These are phyloP conservation scores for Sclerotiophoma versabilis DNA, from an alignment of 2,329 filamentous ascomycete genomes.

Conservation along the genomic window DNA sequence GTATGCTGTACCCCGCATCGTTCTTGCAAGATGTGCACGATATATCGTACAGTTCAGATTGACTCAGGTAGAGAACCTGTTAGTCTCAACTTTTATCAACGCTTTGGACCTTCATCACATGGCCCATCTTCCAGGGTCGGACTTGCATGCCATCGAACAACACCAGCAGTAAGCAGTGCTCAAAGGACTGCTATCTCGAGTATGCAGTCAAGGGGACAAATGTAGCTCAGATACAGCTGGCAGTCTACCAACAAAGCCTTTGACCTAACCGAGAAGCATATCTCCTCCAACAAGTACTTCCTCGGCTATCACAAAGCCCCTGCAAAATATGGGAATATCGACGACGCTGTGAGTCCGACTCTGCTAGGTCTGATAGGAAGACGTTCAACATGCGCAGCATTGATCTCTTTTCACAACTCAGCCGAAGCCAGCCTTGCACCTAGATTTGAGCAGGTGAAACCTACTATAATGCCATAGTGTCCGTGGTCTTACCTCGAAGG, in stretches of 20 bases:
- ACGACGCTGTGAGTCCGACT: conserved; percentile 31
- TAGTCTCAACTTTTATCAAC: too few relatives aligned
- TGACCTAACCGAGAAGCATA: conserved; percentile 52
- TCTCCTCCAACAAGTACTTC: conserved; percentile 17
- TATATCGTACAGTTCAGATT: too few relatives aligned
- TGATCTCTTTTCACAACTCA: too few relatives aligned
- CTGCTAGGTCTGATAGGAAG: too few relatives aligned
- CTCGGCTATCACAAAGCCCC: conserved; percentile 29
- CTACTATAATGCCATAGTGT: too few relatives aligned
- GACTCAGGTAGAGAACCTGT: too few relatives aligned
- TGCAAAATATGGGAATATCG: conserved; percentile 18
- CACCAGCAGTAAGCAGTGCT: conserved; percentile 3
- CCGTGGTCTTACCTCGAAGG: too few relatives aligned
- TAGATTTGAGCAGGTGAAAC: too few relatives aligned
- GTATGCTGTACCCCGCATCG: too few relatives aligned
- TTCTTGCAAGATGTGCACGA: too few relatives aligned
- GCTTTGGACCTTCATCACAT: conserved; percentile 22
- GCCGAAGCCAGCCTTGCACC: too few relatives aligned
- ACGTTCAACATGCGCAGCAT: too few relatives aligned
- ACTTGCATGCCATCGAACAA: conserved; percentile 22
- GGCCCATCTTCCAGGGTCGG: conserved; percentile 25
- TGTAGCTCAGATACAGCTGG: conserved; percentile 19
- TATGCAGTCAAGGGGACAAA: conserved; percentile 18
- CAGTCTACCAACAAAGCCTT: conserved; percentile 24
- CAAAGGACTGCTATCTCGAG: conserved; percentile 12